Evolutionary conservation across 2,329 filamentous ascomycete species (phyloP), one percentile per base, ranked within the genome.

Genomic region (Fusarium sp.): DNA sequence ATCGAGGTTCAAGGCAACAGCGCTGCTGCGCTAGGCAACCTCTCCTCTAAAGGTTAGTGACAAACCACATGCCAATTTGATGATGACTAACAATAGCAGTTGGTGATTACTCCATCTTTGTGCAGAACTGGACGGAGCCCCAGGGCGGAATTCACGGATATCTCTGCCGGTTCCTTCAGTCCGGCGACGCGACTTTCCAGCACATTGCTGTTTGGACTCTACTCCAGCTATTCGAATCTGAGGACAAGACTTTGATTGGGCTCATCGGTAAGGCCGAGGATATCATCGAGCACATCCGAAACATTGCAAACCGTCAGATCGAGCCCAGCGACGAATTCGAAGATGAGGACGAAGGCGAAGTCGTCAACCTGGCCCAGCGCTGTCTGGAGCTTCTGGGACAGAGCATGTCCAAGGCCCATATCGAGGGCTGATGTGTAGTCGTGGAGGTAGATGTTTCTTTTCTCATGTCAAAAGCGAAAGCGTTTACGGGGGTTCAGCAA

Each of bases 161-260:
- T 81, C 89, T 99, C 39, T 94, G 92, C 78, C 92, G 96, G 64
- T 99, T 99, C 87, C 88, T 99, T 20, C 94, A 94, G 52, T 98
- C 95, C 74, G 96, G 95, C 45, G 97, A 99, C 81, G 92, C 97
- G 1, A 99, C 97, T 0, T 99, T 99, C 88, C 97, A 99, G 84
- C 97, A 99, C 82, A 99, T 99, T 80, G 97, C 97, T 60, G 98
- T 98, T 73, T 99, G 97, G 97, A 99, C 97, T 2, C 86, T 99
- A 57, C 89, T 99, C 5, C 97, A 99, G 81, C 89, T 99, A 4
- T 92, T 99, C 60, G 97, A 99, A 84, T 98, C 96, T 0, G 95
- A 97, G 82, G 96, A 99, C 81, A 92, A 94, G 84, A 93, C 91
- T 65, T 88, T 99, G n/a, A 93, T 98, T 73, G 92, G 92, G 59